A percentile compares a stretch with the other conserved stretches of the same genome.
Conservation (phyloP, 1,139 yeast species). For the Yamadazyma pseudoaaseri region DNA sequence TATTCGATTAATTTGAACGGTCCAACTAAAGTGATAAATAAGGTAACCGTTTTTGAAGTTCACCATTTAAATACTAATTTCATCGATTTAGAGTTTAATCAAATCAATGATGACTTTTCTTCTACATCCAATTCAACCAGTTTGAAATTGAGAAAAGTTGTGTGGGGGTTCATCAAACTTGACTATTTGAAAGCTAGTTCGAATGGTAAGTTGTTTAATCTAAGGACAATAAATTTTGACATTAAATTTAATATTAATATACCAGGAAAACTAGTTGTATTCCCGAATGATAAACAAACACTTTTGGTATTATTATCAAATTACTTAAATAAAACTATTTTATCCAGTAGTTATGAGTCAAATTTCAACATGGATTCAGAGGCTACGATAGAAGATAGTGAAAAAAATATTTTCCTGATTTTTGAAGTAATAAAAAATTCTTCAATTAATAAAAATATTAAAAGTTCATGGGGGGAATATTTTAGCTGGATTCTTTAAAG, state of each 20-base stretch:
- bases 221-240: not conserved
- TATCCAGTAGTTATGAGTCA: slow-evolving; percentile 21
- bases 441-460: slow-evolving; percentile 20
- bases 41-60: slow-evolving; percentile 22
- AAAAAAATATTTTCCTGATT: slow-evolving; percentile 8
- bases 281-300: slow-evolving; percentile 24
- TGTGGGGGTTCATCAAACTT: slow-evolving; percentile 33
- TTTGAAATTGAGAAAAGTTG: slow-evolving; percentile 25
- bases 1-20: not conserved
- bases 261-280: slow-evolving; percentile 8
- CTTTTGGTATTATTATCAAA: slow-evolving; percentile 12
- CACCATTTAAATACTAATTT: slow-evolving; percentile 24
- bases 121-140: slow-evolving; percentile 21
- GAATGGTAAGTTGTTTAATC: slow-evolving; percentile 12
- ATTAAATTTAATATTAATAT: slow-evolving; percentile 3
- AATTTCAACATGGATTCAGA: slow-evolving; percentile 30
- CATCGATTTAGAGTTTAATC: slow-evolving; percentile 24
- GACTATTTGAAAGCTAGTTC: slow-evolving; percentile 24
- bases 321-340: slow-evolving; percentile 36
- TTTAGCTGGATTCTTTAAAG: slow-evolving; percentile 18
- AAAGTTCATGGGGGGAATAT: slow-evolving; percentile 14
- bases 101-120: slow-evolving; percentile 10
- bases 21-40: not conserved
- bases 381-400: slow-evolving; percentile 26
- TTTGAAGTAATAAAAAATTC: slow-evolving; percentile 24